Conservation (phyloP, 2,329 filamentous ascomycete genomes). For the Alternaria ethzedia region DNA sequence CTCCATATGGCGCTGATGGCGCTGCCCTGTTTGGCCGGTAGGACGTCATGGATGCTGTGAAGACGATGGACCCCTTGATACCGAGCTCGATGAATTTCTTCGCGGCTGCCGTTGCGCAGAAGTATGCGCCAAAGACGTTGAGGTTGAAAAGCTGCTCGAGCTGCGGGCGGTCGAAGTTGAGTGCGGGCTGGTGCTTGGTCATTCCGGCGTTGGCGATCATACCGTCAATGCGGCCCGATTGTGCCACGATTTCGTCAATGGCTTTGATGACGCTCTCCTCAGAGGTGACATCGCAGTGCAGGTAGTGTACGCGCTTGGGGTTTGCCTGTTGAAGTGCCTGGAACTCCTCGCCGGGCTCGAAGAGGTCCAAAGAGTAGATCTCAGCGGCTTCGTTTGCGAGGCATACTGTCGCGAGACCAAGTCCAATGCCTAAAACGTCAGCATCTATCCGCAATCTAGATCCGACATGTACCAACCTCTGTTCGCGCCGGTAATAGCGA, state of each 20-base stretch:
- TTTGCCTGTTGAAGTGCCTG: conserved; percentile 49
- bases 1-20: conserved; percentile 57
- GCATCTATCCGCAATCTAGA: conserved; percentile 37
- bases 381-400: conserved; percentile 55
- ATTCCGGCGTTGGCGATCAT: conserved; percentile 61
- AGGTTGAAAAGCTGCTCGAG: conserved; percentile 57
- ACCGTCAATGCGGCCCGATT: conserved; percentile 57
- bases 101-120: conserved; percentile 56
- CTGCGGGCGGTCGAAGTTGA: conserved; percentile 59
- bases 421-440: conserved; percentile 33
- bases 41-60: conserved; percentile 59
- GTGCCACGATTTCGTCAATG: conserved; percentile 56
- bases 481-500: conserved; percentile 34
- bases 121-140: conserved; percentile 57
- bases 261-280: conserved; percentile 55
- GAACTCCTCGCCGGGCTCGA: conserved; percentile 56
- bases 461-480: conserved; percentile 24
- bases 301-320: conserved; percentile 53
- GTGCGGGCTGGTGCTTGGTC: conserved; percentile 60
- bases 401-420: conserved; percentile 56
- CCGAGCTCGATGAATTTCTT: conserved; percentile 54
- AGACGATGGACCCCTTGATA: conserved; percentile 57
- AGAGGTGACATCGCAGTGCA: conserved; percentile 58
- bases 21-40: conserved; percentile 59
- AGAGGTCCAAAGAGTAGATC: conserved; percentile 59